These are phyloP conservation scores for Graphilbum fragrans DNA, from an alignment of 2,329 filamentous ascomycete genomes.

Conservation along the genomic window DNA sequence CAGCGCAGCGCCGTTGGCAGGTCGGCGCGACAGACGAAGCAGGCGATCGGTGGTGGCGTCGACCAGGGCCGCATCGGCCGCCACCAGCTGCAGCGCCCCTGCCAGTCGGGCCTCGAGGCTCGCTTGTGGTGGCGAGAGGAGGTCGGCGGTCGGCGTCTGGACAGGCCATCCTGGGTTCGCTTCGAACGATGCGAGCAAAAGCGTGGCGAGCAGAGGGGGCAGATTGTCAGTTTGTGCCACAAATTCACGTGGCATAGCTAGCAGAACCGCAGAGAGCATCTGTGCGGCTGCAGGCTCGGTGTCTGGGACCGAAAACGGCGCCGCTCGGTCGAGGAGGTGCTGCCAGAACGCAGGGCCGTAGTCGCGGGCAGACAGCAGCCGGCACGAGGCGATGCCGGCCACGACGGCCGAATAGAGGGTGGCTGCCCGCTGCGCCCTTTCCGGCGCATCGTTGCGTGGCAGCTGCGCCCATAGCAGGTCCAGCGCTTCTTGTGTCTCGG, in stretches of 20 bases:
- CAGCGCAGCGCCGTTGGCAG: not conserved
- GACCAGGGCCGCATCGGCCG: not conserved
- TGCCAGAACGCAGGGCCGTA: conserved; percentile 7
- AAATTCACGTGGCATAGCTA: not conserved
- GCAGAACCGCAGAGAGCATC: not conserved
- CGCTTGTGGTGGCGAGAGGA: not conserved
- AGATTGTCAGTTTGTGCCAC: not conserved
- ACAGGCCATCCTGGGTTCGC: too few relatives aligned
- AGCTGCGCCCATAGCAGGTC: conserved; percentile 1
- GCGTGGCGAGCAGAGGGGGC: conserved; percentile 2
- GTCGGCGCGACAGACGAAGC: not conserved
- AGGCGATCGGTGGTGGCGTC: not conserved
- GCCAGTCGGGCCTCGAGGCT: not conserved
- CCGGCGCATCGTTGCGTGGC: not conserved
- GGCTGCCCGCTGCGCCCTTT: not conserved
- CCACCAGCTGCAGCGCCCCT: not conserved
- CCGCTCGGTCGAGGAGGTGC: not conserved
- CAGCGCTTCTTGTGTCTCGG: conserved; percentile 5
- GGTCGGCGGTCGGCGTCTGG: not conserved
- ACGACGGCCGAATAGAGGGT: conserved; percentile 1
- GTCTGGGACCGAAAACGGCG: not conserved
- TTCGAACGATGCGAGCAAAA: too few relatives aligned
- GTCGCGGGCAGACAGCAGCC: conserved; percentile 4
- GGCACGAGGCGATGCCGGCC: conserved; percentile 6
- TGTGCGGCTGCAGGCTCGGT: not conserved